Evolutionary conservation across 2,329 filamentous ascomycete species (phyloP), one percentile per base, ranked within the genome.

Genomic region (Penicillium sp.): DNA sequence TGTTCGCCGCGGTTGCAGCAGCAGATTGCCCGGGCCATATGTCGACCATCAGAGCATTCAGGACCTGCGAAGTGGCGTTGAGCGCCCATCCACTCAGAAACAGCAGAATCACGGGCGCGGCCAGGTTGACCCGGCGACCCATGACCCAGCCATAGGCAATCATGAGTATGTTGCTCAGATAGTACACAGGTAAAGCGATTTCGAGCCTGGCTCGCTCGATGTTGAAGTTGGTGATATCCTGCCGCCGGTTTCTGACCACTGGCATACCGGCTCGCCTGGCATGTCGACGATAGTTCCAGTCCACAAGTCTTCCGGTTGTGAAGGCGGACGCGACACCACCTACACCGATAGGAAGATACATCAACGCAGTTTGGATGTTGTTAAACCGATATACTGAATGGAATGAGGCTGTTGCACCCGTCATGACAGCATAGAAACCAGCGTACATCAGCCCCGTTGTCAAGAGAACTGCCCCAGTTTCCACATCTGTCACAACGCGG

Each of bases 211-310:
- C 66, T 14, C 47, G 57, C 33, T 70, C 77, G 29, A 79, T 71
- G 1, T 76, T 74, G 39, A 79, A 79, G 35, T 71, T 54, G 14
- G 57, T 56, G 6, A 53, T 41, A 10, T 53, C 48, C 4, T 44
- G 28, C 11, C 43, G 40, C 4, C 34, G 20, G 77, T 59, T 49
- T 76, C 71, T 73, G 36, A 79, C 75, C 43, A 87, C 76, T 2
- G 70, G 67, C 41, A 88, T 70, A 4, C 80, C 80, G 11, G 83
- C 68, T 20, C 74, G 73, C 33, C 69, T 72, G 1, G 86, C 84
- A 32, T 81, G 75, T 26, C 84, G 77, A 5, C 80, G 74, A 60
- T 86, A 93, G 62, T 90, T 88, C 73, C 78, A 82, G 61, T 87
- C 84, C 21, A 86, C 73, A 6, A 80, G 50, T 2, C 72, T 71